Evolutionary conservation across 495 filamentous ascomycete species (phyloP).

Genomic region (Penicillium psychrofluorescens): DNA sequence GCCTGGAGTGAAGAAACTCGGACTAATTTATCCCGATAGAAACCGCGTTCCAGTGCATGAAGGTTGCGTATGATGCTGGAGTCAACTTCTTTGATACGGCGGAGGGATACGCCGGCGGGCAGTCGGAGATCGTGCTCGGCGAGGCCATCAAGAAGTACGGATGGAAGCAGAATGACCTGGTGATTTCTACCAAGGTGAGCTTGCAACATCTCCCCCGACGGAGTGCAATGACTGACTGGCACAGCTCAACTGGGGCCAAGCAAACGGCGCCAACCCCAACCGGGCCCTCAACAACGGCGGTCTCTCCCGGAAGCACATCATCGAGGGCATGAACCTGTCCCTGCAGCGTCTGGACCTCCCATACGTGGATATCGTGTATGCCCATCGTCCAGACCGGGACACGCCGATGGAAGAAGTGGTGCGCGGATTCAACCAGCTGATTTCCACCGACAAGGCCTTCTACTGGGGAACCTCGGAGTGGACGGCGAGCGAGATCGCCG

Average conservation of each 20-base stretch:
- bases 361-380: constrained; percentile 72
- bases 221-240: neutral
- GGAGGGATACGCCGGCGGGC: constrained; percentile 46
- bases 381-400: constrained; percentile 73
- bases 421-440: constrained; percentile 74
- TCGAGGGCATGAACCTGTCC: constrained; percentile 60
- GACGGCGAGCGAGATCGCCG: constrained; percentile 71
- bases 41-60: constrained; percentile 59
- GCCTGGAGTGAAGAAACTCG: neutral
- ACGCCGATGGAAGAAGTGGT: constrained; percentile 87
- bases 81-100: constrained; percentile 66
- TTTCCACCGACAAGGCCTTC: constrained; percentile 69
- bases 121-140: constrained; percentile 70
- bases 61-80: constrained; percentile 67
- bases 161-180: constrained; percentile 74
- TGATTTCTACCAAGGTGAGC: constrained; percentile 74
- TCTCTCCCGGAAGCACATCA: constrained; percentile 74
- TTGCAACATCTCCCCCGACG: neutral
- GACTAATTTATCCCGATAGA: constrained; percentile 28
- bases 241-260: constrained; percentile 61
- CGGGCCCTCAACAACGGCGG: constrained; percentile 71
- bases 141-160: constrained; percentile 51
- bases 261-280: constrained; percentile 52
- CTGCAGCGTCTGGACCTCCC: constrained; percentile 64
- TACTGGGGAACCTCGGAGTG: constrained; percentile 93